Conservation (phyloP, 2,329 filamentous ascomycete species). For the Paraconiothyrium brasiliense region DNA sequence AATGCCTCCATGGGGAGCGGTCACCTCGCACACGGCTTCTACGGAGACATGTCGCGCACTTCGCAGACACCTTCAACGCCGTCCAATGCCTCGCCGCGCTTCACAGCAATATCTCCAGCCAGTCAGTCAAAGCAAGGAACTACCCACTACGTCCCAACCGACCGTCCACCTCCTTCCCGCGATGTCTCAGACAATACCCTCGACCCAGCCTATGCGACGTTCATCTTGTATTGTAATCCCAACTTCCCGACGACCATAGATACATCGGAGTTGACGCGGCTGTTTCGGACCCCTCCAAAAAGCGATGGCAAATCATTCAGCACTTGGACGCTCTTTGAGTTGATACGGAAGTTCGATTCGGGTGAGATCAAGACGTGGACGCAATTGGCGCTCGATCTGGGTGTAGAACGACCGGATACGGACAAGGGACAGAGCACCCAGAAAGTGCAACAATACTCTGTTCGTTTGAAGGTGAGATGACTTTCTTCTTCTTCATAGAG, state of each 20-base stretch:
- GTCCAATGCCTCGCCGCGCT: slow-evolving; percentile 51
- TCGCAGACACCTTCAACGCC: slow-evolving; percentile 49
- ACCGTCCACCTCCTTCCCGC: slow-evolving; percentile 70
- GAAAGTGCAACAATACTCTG: slow-evolving; percentile 94
- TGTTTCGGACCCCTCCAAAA: slow-evolving; percentile 81
- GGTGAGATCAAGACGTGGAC: slow-evolving; percentile 95
- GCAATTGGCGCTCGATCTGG: slow-evolving; percentile 84
- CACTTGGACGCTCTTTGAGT: slow-evolving; percentile 77
- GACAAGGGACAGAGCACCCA: slow-evolving; percentile 89
- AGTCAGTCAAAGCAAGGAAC: slow-evolving; percentile 45
- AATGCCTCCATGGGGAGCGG: slow-evolving; percentile 41
- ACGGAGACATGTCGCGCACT: slow-evolving; percentile 49
- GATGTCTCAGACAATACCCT: slow-evolving; percentile 75
- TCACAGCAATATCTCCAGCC: slow-evolving; percentile 47
- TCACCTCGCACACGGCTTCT: slow-evolving; percentile 47
- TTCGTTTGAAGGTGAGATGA: slow-evolving; percentile 78
- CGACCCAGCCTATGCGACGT: slow-evolving; percentile 82
- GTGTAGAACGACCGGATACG: slow-evolving; percentile 83
- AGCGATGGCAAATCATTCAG: slow-evolving; percentile 89
- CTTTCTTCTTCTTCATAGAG: slow-evolving; percentile 2
- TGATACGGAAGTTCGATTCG: slow-evolving; percentile 79
- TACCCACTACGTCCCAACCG: slow-evolving; percentile 51
- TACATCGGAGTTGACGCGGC: slow-evolving; percentile 74
- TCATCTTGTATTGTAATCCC: slow-evolving; percentile 92
- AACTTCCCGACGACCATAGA: slow-evolving; percentile 75